phyloP scores from a whole-genome alignment of 805 yeast genomes.

The Nakazawaea ishiwadae region DNA sequence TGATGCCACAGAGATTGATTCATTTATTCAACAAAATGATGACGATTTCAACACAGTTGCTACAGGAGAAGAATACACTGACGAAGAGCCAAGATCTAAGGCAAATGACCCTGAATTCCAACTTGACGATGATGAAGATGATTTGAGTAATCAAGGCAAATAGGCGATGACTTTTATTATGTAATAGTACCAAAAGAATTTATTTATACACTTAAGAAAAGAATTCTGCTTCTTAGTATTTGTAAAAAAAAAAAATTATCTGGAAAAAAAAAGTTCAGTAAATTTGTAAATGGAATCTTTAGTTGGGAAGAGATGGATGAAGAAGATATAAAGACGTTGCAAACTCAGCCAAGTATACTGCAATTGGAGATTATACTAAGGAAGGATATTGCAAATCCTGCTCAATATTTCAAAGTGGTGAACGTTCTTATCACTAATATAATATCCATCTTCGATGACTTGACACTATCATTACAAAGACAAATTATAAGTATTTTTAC shows the following conservation, averaged over 20 bases:
- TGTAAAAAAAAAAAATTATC: too few relatives aligned
- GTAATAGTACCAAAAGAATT: neutral
- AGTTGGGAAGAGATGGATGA: constrained; percentile 4
- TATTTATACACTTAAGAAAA: too few relatives aligned
- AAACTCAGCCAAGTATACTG: constrained; percentile 2
- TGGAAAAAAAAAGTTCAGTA: too few relatives aligned
- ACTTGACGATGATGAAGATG: constrained; percentile 5
- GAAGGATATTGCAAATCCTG: neutral
- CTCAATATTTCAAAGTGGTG: constrained; percentile 1
- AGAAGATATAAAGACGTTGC: neutral
- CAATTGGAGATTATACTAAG: neutral
- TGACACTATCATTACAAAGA: neutral
- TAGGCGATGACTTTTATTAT: neutral
- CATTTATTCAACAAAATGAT: constrained; percentile 29
- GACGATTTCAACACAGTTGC: constrained; percentile 20
- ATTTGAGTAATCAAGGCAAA: neutral
- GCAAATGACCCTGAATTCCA: neutral
- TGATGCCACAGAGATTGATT: constrained; percentile 44
- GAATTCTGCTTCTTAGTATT: too few relatives aligned
- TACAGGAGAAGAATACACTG: constrained; percentile 11
- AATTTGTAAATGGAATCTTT: too few relatives aligned
- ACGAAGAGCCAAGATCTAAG: neutral
- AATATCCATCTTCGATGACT: constrained; percentile 2
- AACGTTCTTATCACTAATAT: constrained; percentile 2
- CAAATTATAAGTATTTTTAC: neutral